A percentile compares a stretch with the other conserved stretches of the same genome.
Conservation (phyloP, 805 yeast genomes). For the Saccharomycopsis microspora region DNA sequence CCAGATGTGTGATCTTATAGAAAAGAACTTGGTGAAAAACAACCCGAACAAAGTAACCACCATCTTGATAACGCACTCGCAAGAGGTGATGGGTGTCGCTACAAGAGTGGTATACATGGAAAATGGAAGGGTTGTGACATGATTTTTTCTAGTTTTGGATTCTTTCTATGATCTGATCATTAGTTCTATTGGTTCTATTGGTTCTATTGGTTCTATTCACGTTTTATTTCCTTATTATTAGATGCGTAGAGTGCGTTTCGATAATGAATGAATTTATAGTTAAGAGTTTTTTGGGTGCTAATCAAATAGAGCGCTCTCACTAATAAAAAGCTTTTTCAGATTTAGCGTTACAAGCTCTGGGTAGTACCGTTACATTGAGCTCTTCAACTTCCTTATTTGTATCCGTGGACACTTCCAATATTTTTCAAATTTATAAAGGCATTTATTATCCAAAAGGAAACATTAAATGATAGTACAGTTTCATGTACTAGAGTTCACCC, state of each 20-base stretch:
- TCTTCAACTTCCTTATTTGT: not conserved
- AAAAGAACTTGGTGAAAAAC: constrained; percentile 22
- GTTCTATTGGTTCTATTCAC: not conserved
- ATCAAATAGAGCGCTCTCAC: no score
- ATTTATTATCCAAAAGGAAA: no score
- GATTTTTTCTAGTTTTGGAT: not conserved
- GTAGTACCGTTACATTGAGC: not conserved
- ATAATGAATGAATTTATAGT: not conserved
- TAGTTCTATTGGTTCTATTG: not conserved
- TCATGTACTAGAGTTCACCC: no score
- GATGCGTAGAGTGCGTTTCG: not conserved
- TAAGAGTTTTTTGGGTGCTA: not conserved
- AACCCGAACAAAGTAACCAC: constrained; percentile 31
- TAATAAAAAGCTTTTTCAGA: no score
- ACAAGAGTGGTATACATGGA: constrained; percentile 38
- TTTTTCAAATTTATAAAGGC: no score
- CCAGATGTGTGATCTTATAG: constrained; percentile 39
- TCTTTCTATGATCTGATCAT: not conserved
- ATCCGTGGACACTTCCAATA: no score
- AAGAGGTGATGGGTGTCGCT: constrained; percentile 50
- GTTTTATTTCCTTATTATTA: not conserved
- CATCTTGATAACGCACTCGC: constrained; percentile 65
- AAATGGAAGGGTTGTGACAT: constrained; percentile 29
- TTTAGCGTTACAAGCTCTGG: no score
- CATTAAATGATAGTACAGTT: no score